Base-by-base conservation (phyloP, 768 basidiomycete genomes). In the Mycena floridula region DNA sequence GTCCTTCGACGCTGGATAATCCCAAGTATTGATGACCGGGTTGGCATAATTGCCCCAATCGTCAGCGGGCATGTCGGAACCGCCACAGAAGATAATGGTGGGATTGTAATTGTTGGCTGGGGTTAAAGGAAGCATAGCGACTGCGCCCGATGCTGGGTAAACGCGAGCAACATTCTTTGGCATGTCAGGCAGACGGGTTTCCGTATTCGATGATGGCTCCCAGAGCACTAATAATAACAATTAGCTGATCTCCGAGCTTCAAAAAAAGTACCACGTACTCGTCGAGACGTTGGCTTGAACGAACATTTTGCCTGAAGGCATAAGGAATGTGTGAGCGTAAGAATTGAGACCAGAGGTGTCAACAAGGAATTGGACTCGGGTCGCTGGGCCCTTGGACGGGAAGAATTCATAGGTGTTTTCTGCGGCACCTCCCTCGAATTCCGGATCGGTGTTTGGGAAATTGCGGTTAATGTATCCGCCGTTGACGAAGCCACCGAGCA, bases 61-160 rank as follows among this genome's bases (percentile, higher is more conserved):
- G 7, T 71, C 68, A 13, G 79, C 82, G 3, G 81, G 69, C 76
- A 95, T 84, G 59, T 85, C 73, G 8, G 79, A 77, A 22, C 95
- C 95, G 40, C 94, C 94, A 51, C 94, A 98, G 65, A 97, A 94
- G 35, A 98, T 55, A 36, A 96, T 59, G 0, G 90, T 89, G 0
- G 85, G 89, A 0, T 73, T 79, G 60, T 89, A 98, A 58, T 89
- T 85, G 67, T 95, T 96, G 21, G 73, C 84, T 4, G 88, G 85
- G 2, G 89, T 94, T 15, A 98, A 73, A 6, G 94, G 94, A 0
- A 98, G 74, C 85, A 98, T 90, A 28, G 86, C 86, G 2, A 76
- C 76, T 0, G 85, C 94, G 25, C 89, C 91, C 7, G 91, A 91
- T 0, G 86, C 94, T 8, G 92, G 92, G 57, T 94, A 94, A 4